phyloP scores from a whole-genome alignment of 1,284 basidiomycete genomes.

The Pascua guehoae region DNA sequence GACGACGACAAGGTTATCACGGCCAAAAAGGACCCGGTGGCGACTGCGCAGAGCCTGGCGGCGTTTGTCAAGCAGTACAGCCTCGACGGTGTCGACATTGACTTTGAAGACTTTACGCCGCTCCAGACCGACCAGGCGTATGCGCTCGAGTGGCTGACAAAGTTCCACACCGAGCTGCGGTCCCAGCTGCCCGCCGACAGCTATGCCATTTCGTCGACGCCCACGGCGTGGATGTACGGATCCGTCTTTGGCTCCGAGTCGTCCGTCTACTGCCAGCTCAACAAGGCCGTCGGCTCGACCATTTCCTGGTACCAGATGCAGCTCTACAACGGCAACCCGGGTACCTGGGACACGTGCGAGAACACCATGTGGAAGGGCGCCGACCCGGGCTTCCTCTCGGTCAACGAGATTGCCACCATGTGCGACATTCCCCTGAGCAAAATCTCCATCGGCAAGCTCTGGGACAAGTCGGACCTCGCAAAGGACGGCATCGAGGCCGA shows the following conservation, averaged over 20 bases:
- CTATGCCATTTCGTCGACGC: constrained; percentile 42
- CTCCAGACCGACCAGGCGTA: constrained; percentile 8
- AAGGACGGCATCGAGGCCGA: constrained; percentile 6
- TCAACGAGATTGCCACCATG: constrained; percentile 13
- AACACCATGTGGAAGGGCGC: constrained; percentile 9
- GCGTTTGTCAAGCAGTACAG: constrained; percentile 48
- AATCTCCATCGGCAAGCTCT: constrained; percentile 17
- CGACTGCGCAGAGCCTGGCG: constrained; percentile 42
- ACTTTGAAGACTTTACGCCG: constrained; percentile 46
- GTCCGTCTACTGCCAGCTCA: constrained; percentile 39
- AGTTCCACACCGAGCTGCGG: constrained; percentile 44
- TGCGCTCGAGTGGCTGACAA: constrained; percentile 18
- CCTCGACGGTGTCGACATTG: constrained; percentile 55
- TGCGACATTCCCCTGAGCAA: constrained; percentile 14
- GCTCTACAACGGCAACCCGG: constrained; percentile 43
- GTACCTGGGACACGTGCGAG: constrained; percentile 20
- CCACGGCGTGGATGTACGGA: constrained; percentile 28
- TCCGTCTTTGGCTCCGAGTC: constrained; percentile 7
- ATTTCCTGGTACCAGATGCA: constrained; percentile 43
- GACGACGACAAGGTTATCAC: constrained; percentile 46
- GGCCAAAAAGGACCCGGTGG: constrained; percentile 45
- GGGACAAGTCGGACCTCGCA: constrained; percentile 13
- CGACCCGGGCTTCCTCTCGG: constrained; percentile 13
- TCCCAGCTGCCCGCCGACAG: constrained; percentile 32
- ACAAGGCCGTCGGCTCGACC: constrained; percentile 30